A percentile compares a stretch with the other conserved stretches of the same genome.
phyloP scores from a whole-genome alignment of 345 rosid species.

The Eucalyptus virginea region DNA sequence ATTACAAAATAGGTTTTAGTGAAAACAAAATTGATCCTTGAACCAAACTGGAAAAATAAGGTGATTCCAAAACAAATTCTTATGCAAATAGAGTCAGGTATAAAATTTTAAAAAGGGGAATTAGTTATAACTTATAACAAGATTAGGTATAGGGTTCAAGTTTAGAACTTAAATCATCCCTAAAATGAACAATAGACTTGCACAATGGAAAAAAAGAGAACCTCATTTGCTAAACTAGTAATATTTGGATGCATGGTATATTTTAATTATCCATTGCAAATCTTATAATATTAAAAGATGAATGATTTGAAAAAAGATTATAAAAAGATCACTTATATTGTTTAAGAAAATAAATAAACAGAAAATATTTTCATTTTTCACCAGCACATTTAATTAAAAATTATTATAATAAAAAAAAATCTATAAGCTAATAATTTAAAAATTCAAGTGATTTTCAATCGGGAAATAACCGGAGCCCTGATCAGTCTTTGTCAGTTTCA shows the following conservation, averaged over 20 bases:
- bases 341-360: neutral
- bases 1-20: accelerated
- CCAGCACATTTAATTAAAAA: too few species aligned
- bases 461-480: too few species aligned
- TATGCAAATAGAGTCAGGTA: accelerated
- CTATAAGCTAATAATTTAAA: accelerated
- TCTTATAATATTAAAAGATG: neutral
- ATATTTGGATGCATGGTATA: neutral
- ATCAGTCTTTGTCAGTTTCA: too few species aligned
- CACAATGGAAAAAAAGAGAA: neutral
- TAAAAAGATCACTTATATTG: neutral
- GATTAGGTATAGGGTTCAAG: accelerated
- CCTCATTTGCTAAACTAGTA: neutral
- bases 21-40: accelerated
- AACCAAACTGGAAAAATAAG: accelerated
- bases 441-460: too few species aligned
- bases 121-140: accelerated
- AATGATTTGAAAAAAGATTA: too few species aligned
- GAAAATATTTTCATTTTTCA: neutral
- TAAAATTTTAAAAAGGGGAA: accelerated
- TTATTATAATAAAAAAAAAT: too few species aligned
- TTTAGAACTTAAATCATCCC: accelerated
- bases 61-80: accelerated
- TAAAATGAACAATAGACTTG: neutral
- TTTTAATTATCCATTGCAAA: neutral